Evolutionary conservation across 164 flowering plant species (phyloP).

Genomic region (Magnolia officinalis): DNA sequence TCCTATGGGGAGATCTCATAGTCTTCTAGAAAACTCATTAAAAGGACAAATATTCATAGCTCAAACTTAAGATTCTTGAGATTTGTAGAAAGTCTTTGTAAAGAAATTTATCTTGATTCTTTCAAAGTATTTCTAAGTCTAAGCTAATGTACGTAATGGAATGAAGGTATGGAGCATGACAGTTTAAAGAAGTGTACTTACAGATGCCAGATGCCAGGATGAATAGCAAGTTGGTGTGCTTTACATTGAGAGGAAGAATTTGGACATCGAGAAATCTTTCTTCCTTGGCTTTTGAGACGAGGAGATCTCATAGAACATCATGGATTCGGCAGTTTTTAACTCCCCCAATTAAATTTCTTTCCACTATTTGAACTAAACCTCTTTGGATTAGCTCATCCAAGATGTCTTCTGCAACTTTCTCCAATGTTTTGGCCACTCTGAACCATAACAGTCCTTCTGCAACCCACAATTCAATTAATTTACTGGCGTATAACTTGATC

Average conservation of each 20-base stretch:
- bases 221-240: no score
- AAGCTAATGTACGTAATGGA: no score
- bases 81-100: no score
- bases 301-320: neutral
- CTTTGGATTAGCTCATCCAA: neutral
- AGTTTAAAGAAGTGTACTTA: no score
- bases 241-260: no score
- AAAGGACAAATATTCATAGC: no score
- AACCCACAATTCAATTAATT: neutral
- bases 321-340: neutral
- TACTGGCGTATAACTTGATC: neutral
- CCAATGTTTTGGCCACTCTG: neutral
- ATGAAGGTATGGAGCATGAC: no score
- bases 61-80: no score
- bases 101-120: no score
- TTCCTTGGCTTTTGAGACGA: conserved; percentile 1
- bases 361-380: neutral
- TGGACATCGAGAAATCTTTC: neutral
- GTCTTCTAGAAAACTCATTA: neutral
- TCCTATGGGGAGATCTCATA: neutral
- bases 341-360: neutral
- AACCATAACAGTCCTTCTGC: neutral
- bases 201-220: no score
- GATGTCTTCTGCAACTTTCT: neutral
- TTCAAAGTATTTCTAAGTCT: no score